Base-by-base conservation (phyloP, 345 rosid species). In the Capsella bursapastoris region DNA sequence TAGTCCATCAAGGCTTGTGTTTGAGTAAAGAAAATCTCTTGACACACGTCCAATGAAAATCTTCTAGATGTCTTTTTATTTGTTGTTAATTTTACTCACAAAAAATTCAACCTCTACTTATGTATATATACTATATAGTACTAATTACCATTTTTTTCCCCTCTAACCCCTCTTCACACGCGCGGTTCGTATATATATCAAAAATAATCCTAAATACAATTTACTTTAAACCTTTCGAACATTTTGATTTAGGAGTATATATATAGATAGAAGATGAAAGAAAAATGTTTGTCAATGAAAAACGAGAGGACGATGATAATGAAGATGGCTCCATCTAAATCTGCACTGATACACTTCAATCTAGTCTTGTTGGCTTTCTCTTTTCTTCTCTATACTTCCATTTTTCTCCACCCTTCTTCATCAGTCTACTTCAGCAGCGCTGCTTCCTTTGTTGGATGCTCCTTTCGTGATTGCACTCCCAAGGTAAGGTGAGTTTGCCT, bases 401-500 rank as follows among this genome's bases (percentile, higher is more conserved):
- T 92, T 44, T 74, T 87, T 51, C 85, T 87, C 53, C 91, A 83
- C 0, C 92, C 96, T 18, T 86, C 97, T 48, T 93, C 93, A 68
- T 80, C 89, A 0, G 50, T 70, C 40, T 83, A 89, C 81, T 86
- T 87, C 61, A 82, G 73, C 27, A 84, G 80, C 74, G 88, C 89
- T 41, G 87, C 89, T 25, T 85, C 96, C 12, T 83, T 85, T 38
- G 82, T 92, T 68, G 73, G 92, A 61, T 89, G 97, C 89, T 89
- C 94, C 2, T 69, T 88, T 75, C 86, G 75, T 47, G 89, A 90
- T 48, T 89, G 99, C 74, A 92, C 82, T 84, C 93, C 84, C 82
- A 89, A 92, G 97, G 98, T 92, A 82, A 90, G 97, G 96, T 88
- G 88, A 90, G 95, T 81, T 74, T 43, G 29, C 51, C n/a, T 61